Conservation (phyloP, 2,329 filamentous ascomycete species). For the Colletotrichum somersetense region DNA sequence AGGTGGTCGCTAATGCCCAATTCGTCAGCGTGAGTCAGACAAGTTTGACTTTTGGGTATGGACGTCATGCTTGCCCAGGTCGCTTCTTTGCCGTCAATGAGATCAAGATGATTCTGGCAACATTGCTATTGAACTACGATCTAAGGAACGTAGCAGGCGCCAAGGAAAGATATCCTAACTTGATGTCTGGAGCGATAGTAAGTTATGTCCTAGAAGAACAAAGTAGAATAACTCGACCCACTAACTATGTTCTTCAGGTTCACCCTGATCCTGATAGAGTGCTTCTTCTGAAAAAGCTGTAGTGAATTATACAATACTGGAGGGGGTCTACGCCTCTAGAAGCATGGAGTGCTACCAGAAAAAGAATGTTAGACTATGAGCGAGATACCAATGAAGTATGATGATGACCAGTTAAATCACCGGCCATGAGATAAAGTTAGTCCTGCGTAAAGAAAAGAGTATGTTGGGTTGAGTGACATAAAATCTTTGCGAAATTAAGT, state of each 20-base stretch:
- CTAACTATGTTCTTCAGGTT: not conserved
- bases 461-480: not conserved
- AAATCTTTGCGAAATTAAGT: not conserved
- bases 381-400: no score
- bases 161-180: slow-evolving; percentile 28
- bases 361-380: not conserved
- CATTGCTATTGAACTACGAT: slow-evolving; percentile 57
- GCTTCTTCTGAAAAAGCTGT: slow-evolving; percentile 28
- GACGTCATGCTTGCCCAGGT: slow-evolving; percentile 57
- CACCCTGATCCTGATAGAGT: slow-evolving; percentile 32
- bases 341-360: no score
- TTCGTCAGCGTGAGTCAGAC: slow-evolving; percentile 56
- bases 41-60: slow-evolving; percentile 54
- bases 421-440: not conserved
- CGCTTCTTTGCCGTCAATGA: slow-evolving; percentile 61
- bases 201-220: not conserved
- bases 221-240: no score
- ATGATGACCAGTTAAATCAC: not conserved
- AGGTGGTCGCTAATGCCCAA: slow-evolving; percentile 46
- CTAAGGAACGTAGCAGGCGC: slow-evolving; percentile 49
- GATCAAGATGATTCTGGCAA: slow-evolving; percentile 59
- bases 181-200: slow-evolving; percentile 30
- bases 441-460: not conserved
- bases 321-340: not conserved
- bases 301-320: not conserved